These are phyloP conservation scores for Leucocoprinus sp. DNA, from an alignment of 768 basidiomycete genomes.

Conservation along the genomic window DNA sequence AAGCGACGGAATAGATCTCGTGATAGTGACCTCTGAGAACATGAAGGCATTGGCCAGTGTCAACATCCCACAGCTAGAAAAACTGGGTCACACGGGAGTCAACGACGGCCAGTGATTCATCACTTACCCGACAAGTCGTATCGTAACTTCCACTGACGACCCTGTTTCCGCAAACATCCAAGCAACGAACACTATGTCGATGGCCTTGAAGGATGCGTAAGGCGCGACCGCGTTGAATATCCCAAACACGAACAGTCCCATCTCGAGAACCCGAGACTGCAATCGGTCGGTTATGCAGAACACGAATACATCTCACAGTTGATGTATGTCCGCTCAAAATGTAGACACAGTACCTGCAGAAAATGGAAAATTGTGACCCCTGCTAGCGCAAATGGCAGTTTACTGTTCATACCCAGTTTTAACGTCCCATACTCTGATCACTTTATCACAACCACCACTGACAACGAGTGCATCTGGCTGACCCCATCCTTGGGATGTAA, in stretches of 20 bases:
- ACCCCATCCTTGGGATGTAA: constrained; percentile 82
- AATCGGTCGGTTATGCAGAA: constrained; percentile 78
- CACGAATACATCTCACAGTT: constrained; percentile 86
- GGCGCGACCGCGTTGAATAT: constrained; percentile 71
- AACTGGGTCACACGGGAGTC: neutral
- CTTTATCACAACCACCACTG: constrained; percentile 89
- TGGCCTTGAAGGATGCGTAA: constrained; percentile 71
- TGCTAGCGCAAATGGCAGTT: neutral
- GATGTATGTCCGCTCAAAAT: constrained; percentile 78
- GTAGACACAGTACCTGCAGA: constrained; percentile 57
- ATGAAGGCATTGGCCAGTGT: constrained; percentile 81
- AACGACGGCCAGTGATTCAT: neutral
- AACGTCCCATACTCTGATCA: constrained; percentile 88
- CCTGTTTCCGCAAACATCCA: constrained; percentile 78
- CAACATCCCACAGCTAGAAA: constrained; percentile 77
- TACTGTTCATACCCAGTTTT: constrained; percentile 57
- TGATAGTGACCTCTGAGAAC: constrained; percentile 77
- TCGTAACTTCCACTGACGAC: constrained; percentile 96
- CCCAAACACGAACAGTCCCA: constrained; percentile 83
- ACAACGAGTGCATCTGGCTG: constrained; percentile 77
- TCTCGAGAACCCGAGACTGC: constrained; percentile 91
- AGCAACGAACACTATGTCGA: constrained; percentile 70
- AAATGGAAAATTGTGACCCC: neutral
- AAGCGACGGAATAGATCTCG: constrained; percentile 87
- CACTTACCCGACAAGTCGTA: constrained; percentile 66